Conservation (phyloP, 202 grass and related monocot species). For the Carex arenaria region DNA sequence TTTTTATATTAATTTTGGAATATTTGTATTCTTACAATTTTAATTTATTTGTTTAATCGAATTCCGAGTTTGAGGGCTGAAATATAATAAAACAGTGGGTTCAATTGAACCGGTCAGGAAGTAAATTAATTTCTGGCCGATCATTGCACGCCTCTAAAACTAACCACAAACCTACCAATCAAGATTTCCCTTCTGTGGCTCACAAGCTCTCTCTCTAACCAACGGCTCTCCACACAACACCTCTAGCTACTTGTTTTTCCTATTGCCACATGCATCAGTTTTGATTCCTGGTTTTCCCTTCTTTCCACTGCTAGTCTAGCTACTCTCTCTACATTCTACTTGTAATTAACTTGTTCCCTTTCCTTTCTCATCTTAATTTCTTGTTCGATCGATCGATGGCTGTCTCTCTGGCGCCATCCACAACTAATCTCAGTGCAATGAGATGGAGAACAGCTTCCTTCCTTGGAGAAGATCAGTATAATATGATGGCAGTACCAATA, state of each 20-base stretch:
- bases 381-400: slow-evolving; percentile 6
- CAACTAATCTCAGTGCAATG: neutral
- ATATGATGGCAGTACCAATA: slow-evolving; percentile 7
- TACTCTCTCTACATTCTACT: neutral
- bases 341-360: neutral
- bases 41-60: no score
- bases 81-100: neutral
- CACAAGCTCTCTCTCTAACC: slow-evolving; percentile 9
- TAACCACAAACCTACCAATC: slow-evolving; percentile 19
- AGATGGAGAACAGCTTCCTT: slow-evolving; percentile 66
- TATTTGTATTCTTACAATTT: no score
- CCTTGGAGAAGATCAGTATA: slow-evolving; percentile 33
- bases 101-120: neutral
- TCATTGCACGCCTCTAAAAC: slow-evolving; percentile 3
- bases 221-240: slow-evolving; percentile 20
- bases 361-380: neutral
- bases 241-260: neutral
- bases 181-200: slow-evolving; percentile 33
- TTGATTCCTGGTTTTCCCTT: neutral
- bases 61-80: no score
- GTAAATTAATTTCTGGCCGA: neutral
- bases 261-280: neutral
- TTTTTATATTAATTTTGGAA: no score
- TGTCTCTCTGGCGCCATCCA: neutral
- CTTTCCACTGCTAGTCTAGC: neutral